Conservation (phyloP, 2,329 filamentous ascomycete species). For the Colletotrichum sublineola region DNA sequence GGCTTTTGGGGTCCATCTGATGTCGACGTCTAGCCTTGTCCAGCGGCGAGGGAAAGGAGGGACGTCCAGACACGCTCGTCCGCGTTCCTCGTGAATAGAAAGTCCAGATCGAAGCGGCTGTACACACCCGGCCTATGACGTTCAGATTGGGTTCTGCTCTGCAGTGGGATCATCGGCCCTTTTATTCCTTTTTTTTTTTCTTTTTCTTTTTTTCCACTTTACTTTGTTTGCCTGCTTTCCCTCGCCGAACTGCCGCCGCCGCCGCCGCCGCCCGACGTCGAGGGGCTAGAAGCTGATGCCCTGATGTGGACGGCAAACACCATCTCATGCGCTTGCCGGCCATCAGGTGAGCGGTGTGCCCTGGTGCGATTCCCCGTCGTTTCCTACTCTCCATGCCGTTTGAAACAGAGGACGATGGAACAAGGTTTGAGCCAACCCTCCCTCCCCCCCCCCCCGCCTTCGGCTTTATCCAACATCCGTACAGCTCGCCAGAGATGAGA, state of each 20-base stretch:
- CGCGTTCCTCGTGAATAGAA: background rate
- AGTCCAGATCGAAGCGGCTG: constrained; percentile 2
- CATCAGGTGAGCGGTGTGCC: constrained; percentile 7
- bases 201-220: too few relatives aligned
- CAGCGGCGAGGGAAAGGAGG: too few relatives aligned
- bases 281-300: background rate
- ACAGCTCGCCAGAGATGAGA: background rate
- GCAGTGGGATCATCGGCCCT: constrained; percentile 15
- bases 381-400: background rate
- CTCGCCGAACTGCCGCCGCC: background rate
- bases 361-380: background rate
- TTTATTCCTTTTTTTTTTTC: background rate
- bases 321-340: constrained; percentile 3
- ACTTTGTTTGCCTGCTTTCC: background rate
- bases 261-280: background rate
- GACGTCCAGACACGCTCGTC: too few relatives aligned
- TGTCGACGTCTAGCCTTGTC: background rate
- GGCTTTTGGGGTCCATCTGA: background rate
- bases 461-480: background rate
- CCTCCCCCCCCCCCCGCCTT: too few relatives aligned
- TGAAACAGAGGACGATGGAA: constrained; percentile 1
- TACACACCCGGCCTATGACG: background rate
- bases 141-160: background rate
- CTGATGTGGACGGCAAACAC: background rate
- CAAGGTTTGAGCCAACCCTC: background rate